Evolutionary conservation across 2,329 filamentous ascomycete genomes (phyloP), one percentile per base, ranked within the genome.

Genomic region (Shiraia bambusicola): DNA sequence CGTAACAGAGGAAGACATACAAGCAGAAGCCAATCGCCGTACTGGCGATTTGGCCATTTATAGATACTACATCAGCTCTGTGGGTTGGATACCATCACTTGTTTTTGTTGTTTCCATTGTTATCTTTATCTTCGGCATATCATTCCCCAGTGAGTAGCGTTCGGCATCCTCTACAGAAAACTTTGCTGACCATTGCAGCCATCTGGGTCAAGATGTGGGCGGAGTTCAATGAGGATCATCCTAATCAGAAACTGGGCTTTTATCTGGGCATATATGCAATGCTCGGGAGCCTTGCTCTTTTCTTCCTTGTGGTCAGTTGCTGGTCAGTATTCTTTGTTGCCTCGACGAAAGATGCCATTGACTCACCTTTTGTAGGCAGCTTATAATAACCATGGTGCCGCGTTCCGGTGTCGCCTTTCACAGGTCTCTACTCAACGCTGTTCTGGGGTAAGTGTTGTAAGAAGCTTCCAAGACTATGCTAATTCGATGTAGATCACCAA

Each of bases 341-440:
- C 3, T 28, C 9, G 12, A 6, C 10, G 2, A 16, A 17, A 5
- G 2, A 9, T 9, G 16, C 9, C 8, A 17, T 15, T 39, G 31
- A 50, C 26, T 40, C 26, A 8, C n/a, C 14, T 26, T 36, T 3
- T 22, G 12, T 15, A 71, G 69, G 65, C 72, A 76, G 57, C 66
- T 79, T 48, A 73, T 79, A 33, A 73, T 79, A 24, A 72, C 65
- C 3, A 78, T 80, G 73, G 73, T 79, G 3, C 76, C 76, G 3
- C 71, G 70, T 22, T 78, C 76, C n/a, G 76, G 74, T 3, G 68
- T 72, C 39, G 67, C 52, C 30, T 76, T 80, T 42, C 77, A 80
- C 45, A 64, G 65, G 36, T 70, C 62, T 32, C 62, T 80, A 1
- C 61, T 80, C 7, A 64, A 66, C 7, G 75, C 76, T 2, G 75